Percentiles rank a stretch among this genome's conserved stretches.
Evolutionary conservation across 2,329 filamentous ascomycete genomes (phyloP).

Genomic region (Penicillium sp.): DNA sequence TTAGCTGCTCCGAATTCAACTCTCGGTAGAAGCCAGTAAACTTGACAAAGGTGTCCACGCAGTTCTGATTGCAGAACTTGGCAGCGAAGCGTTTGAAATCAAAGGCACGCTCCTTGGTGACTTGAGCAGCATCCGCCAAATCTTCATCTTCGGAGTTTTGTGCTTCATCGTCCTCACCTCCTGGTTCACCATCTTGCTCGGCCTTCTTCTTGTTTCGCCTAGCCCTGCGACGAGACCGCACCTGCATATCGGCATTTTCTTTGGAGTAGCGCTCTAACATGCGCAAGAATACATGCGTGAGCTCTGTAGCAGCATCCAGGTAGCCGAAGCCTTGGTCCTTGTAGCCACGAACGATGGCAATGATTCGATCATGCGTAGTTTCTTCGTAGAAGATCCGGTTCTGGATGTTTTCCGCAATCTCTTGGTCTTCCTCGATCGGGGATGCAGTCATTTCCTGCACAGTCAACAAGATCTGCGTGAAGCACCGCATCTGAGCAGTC

Average conservation of each 20-base stretch:
- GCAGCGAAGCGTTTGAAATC: conserved; percentile 80
- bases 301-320: conserved; percentile 83
- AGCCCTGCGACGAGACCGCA: conserved; percentile 72
- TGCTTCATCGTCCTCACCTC: conserved; percentile 54
- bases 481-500: conserved; percentile 84
- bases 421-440: conserved; percentile 83
- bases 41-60: conserved; percentile 80
- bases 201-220: conserved; percentile 59
- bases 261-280: conserved; percentile 92
- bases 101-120: conserved; percentile 81
- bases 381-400: conserved; percentile 99
- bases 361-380: conserved; percentile 80
- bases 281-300: conserved; percentile 84
- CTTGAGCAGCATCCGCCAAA: conserved; percentile 62
- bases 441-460: conserved; percentile 89
- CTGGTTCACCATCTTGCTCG: conserved; percentile 41
- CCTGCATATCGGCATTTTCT: conserved; percentile 88
- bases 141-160: conserved; percentile 68
- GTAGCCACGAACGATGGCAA: conserved; percentile 75
- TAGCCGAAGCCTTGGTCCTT: conserved; percentile 94
- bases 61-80: conserved; percentile 76
- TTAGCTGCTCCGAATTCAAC: conserved; percentile 72
- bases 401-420: conserved; percentile 95
- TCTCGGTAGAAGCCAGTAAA: conserved; percentile 79
- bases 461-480: conserved; percentile 87